These are phyloP conservation scores for Peronospora belbahrii DNA, from an alignment of 352 stramenopile species.

Conservation along the genomic window DNA sequence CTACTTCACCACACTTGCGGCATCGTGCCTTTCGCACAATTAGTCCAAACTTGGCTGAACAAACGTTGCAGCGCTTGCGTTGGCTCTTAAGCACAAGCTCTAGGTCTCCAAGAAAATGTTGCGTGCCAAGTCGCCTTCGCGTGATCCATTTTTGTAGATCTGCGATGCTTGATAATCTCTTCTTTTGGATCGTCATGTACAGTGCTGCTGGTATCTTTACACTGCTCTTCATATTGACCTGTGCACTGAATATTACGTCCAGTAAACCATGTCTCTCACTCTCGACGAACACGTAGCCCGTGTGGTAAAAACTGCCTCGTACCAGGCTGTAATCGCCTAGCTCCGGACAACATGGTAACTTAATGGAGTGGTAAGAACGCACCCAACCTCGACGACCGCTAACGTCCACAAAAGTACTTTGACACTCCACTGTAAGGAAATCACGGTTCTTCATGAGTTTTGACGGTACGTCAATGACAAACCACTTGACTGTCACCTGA, in stretches of 20 bases:
- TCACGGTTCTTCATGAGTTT: conserved; percentile 62
- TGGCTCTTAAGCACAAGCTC: conserved; percentile 55
- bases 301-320: conserved; percentile 60
- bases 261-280: conserved; percentile 49
- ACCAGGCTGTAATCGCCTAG: conserved; percentile 42
- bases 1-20: conserved; percentile 67
- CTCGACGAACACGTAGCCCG: conserved; percentile 68
- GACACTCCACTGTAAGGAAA: conserved; percentile 68
- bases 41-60: conserved; percentile 45
- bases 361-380: conserved; percentile 63
- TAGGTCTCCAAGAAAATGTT: conserved; percentile 54
- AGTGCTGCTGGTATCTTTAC: conserved; percentile 36
- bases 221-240: conserved; percentile 62
- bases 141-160: conserved; percentile 45
- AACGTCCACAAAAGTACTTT: conserved; percentile 58
- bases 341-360: conserved; percentile 53
- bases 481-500: conserved; percentile 70
- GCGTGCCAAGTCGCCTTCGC: conserved; percentile 37
- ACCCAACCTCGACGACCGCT: conserved; percentile 60
- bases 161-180: conserved; percentile 37
- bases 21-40: conserved; percentile 60
- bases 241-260: conserved; percentile 51
- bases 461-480: conserved; percentile 40
- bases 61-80: conserved; percentile 52
- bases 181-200: conserved; percentile 50